Base-by-base conservation (phyloP, 768 basidiomycete species). In the Russula sp. region DNA sequence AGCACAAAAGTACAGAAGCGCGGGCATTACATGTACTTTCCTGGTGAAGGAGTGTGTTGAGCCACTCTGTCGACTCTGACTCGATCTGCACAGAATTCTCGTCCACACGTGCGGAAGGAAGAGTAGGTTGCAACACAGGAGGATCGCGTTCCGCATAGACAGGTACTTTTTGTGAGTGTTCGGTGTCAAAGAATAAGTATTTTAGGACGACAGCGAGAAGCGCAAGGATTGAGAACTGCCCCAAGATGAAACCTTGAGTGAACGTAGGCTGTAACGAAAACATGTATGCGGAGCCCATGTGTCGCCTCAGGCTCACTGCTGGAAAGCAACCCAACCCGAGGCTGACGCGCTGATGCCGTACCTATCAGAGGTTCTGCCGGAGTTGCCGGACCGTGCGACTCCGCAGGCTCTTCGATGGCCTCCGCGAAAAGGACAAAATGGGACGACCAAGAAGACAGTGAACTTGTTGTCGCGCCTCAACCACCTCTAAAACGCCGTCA, bases 131-230 rank as follows among this genome's bases (percentile, higher is more conserved):
- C 35, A 56, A 37, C 27, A 37, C 62, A n/a, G 57, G 42, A 35
- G 42, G 40, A n/a, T 54, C 50, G 37, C 56, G 59, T 45, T 60
- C 45, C n/a, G 53, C 48, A 27, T 57, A 88, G 39, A 81, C 77
- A 1, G 82, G 77, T 0, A 79, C 77, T 65, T 82, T 82, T 69
- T 81, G 79, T 0, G 81, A 80, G 66, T 81, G 75, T 62, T 82
- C 77, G 32, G 90, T 84, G 69, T 97, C 92, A 66, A 99, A 87
- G 71, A 99, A 97, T 61, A 98, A 86, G 76, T 97, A 98, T 71
- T 91, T 91, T 75, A 99, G 84, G 72, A 99, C 83, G 65, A 94
- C 76, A 52, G 79, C 80, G 34, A 91, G 80, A 52, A 95, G 80
- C 55, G 88, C 70, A 49, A 93, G 78, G 69, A 99, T 87, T 31